Base-by-base conservation (phyloP, 2,329 filamentous ascomycete genomes). In the Epichloe baconii region DNA sequence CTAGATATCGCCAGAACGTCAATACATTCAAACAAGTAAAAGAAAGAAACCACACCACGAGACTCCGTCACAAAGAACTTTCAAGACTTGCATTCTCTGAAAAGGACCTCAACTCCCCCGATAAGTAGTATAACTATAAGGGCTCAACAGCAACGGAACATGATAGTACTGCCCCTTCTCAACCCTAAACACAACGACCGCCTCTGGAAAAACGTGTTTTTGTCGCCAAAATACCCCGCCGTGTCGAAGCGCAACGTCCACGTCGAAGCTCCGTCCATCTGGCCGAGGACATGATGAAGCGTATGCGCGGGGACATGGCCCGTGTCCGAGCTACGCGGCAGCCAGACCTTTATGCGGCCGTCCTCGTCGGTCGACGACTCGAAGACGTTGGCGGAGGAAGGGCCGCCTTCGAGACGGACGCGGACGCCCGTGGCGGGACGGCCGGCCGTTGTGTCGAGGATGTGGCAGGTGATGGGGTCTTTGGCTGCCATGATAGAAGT, bases 91-190 rank as follows among this genome's bases (percentile, higher is more conserved):
- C 4, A n/a, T 14, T 14, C 12, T 37, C 15, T 5, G 15, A 31
- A 8, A 43, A 23, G 45, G 11, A 21, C 3, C 58, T 71, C 70
- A 88, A 64, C 83, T 87, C 15, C 87, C 46, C 46, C 87, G 73
- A 68, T 93, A 93, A 10, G 86, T 91, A 41, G 84, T 86, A 69
- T 88, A 93, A 64, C 83, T 85, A 69, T 83, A 90, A 34, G 86
- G 86, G 56, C 83, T 82, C 68, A 91, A 65, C 65, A 93, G 63
- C 62, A 93, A 67, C 44, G 87, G 87, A 3, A 93, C 85, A 70
- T 93, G 87, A 62, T 86, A 91, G 62, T 85, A 80, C 73, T 86
- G 80, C 21, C 73, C 75, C 61, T 71, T 67, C 11, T 68, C 62
- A 21, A 81, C 75, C 47, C 70, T 68, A 54, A 80, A 79, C 1